Evolutionary conservation across 1,284 basidiomycete genomes (phyloP), one percentile per base, ranked within the genome.

Genomic region (Austropuccinia psidii): DNA sequence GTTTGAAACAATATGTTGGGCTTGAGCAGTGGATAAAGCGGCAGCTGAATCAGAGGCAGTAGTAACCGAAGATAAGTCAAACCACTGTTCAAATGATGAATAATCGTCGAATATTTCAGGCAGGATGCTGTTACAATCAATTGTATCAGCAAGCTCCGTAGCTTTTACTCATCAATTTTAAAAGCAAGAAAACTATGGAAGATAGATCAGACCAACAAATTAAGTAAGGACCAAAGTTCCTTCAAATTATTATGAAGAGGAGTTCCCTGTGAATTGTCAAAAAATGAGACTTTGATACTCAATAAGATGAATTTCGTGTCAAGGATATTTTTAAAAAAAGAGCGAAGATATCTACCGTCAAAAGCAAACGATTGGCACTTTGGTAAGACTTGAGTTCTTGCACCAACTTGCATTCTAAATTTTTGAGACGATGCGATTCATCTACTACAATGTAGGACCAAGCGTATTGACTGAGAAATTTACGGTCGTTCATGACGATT

Each of bases 381-480:
- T 84, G 83, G 79, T 93, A 93, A 77, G 87, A 87, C 83, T 95
- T 96, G 76, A 98, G 88, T 81, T 97, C 93, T 75, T 86, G 86
- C 80, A 97, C 91, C 31, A 98, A 86, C 75, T 83, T 84, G 74
- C 74, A 76, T 79, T 97, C 87, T 75, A 94, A 84, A 78, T 98
- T 97, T 83, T 97, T 97, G 77, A 98, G 81, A 29, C 94, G 85
- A 80, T 98, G 94, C 0, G 93, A 93, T 81, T 98, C 94, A 80
- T 97, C 94, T 0, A 97, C 93, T 66, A 97, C 90, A 77, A 97
- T 91, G 78, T 92, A 95, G 65, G 91, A 92, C 91, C 91, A 95
- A 67, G 87, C 83, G 79, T 89, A 88, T 64, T 85, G 84, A 4
- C 85, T 82, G 39, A 95, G 83, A 77, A 86, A 84, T 39, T 83